Evolutionary conservation across 768 basidiomycete species (phyloP), one percentile per base, ranked within the genome.

Genomic region (Hygrophorus russula): DNA sequence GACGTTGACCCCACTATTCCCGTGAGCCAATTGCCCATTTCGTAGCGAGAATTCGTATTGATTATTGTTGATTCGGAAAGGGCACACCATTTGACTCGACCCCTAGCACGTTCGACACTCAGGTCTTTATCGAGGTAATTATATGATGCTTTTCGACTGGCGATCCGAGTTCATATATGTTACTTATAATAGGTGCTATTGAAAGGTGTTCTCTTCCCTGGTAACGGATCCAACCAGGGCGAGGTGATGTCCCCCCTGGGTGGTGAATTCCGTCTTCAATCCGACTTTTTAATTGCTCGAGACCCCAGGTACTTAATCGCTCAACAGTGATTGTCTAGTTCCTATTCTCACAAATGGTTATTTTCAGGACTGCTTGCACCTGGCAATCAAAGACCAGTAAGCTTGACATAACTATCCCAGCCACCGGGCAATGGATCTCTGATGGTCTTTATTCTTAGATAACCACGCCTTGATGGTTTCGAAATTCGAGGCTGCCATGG

Each of bases 321-420:
- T 14, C 20, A n/a, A n/a, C 8, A 35, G 5, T 9, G 8, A 5
- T 9, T 35, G 8, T 35, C 34, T 17, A n/a, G n/a, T 5, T 9
- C n/a, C 3, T 35, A 35, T 35, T 3, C n/a, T n/a, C 34, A 17
- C 34, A 3, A 9, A n/a, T 17, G n/a, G 34, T 35, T 17, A 46
- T 33, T 15, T 33, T 2, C n/a, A 34, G 41, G 17, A 68, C 67
- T 15, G 62, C 67, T 5, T 68, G 67, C 52, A 47, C 54, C 42
- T 69, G 67, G 67, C 67, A 69, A 46, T 54, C 57, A 2, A 59
- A 60, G 49, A 53, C 66, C 38, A 46, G 59, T 59, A 42, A 45
- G 49, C 40, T 27, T 19, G 12, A 15, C 4, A 24, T 13, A 17
- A n/a, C 11, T 32, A 20, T 10, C 13, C 13, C 14, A 11, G 17